Evolutionary conservation across 2,329 filamentous ascomycete species (phyloP).

Genomic region (Arachnomyces sp.): DNA sequence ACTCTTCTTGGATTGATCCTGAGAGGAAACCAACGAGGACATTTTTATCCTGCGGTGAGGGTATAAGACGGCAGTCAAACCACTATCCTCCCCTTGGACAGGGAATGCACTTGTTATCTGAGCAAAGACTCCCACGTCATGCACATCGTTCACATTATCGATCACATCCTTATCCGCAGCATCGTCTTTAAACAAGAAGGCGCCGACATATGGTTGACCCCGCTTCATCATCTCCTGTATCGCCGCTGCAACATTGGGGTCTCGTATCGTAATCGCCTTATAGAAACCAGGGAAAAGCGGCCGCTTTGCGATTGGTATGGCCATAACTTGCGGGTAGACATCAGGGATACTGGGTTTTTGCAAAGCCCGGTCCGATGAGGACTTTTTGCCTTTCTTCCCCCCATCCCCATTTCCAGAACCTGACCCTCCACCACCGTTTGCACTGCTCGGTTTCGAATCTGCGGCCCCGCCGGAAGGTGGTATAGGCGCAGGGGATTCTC

Average conservation of each 20-base stretch:
- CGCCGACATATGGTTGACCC: constrained; percentile 93
- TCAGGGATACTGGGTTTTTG: constrained; percentile 88
- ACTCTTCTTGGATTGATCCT: constrained; percentile 24
- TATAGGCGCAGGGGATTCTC: constrained; percentile 40
- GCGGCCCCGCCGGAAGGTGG: constrained; percentile 27
- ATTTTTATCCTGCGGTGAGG: constrained; percentile 92
- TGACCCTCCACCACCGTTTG: constrained; percentile 41
- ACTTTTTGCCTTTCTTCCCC: constrained; percentile 64
- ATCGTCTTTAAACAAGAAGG: constrained; percentile 95
- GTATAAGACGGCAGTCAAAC: constrained; percentile 87
- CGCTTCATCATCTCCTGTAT: constrained; percentile 96
- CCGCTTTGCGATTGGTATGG: constrained; percentile 87
- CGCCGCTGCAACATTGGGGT: constrained; percentile 81
- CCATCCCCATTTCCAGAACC: constrained; percentile 44
- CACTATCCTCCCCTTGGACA: constrained; percentile 74
- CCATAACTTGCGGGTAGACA: constrained; percentile 94
- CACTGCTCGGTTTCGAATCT: constrained; percentile 48
- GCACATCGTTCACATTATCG: constrained; percentile 79
- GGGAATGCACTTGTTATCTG: constrained; percentile 97
- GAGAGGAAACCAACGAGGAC: constrained; percentile 70
- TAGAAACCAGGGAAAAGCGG: constrained; percentile 97
- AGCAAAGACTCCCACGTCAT: constrained; percentile 94
- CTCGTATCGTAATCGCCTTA: constrained; percentile 94
- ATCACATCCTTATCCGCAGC: constrained; percentile 91
- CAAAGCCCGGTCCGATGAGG: constrained; percentile 62